phyloP scores from a whole-genome alignment of 169 alveolate genomes.

The Eimeria zaria region DNA sequence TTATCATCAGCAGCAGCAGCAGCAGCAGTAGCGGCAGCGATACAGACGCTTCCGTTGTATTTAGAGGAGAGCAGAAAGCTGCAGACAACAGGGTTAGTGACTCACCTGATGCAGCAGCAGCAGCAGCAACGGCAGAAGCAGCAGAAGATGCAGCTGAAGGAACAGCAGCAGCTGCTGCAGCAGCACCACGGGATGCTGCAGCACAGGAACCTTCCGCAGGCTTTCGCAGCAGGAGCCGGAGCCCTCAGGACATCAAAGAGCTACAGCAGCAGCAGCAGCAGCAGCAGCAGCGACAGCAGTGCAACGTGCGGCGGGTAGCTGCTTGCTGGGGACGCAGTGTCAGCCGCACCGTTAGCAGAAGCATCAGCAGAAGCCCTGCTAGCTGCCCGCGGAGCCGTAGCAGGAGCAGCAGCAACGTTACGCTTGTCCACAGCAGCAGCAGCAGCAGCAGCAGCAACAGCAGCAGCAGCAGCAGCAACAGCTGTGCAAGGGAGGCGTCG shows the following conservation, averaged over 20 bases:
- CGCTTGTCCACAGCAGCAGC: slow-evolving; percentile 5
- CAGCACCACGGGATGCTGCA: background rate
- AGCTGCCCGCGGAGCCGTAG: background rate
- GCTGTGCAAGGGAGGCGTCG: background rate
- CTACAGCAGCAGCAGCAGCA: slow-evolving; percentile 36
- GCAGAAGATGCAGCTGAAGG: background rate
- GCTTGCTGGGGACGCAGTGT: slow-evolving; percentile 7
- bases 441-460: slow-evolving; percentile 5
- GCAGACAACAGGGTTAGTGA: background rate
- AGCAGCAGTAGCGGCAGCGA: slow-evolving; percentile 54
- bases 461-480: background rate
- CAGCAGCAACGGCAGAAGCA: background rate
- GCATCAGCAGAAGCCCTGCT: slow-evolving; percentile 23
- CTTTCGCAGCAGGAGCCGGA: background rate
- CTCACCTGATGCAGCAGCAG: background rate
- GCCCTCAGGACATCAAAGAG: background rate
- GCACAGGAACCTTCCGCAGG: background rate
- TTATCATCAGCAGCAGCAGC: slow-evolving; percentile 18
- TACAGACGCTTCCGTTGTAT: background rate
- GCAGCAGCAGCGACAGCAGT: background rate
- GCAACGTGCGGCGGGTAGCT: background rate
- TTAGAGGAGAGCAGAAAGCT: background rate
- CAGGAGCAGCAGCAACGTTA: slow-evolving; percentile 14
- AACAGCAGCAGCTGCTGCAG: background rate
- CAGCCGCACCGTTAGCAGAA: slow-evolving; percentile 12